Conservation (phyloP, 345 rosid genomes). For the Passiflora organensis region DNA sequence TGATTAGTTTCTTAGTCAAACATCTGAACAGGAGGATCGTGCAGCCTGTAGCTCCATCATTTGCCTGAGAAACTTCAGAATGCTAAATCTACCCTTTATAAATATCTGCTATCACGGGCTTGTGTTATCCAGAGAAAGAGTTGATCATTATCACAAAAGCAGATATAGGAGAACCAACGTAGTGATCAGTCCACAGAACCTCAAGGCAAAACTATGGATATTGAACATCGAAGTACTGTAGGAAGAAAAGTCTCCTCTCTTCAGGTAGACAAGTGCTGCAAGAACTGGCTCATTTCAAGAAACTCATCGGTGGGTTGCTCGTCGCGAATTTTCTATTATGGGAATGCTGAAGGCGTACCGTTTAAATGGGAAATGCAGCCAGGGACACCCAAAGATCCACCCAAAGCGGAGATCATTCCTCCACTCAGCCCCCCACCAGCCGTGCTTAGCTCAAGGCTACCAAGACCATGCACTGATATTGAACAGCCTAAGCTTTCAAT, state of each 20-base stretch:
- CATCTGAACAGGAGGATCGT: slow-evolving; percentile 19
- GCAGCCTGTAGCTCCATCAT: slow-evolving; percentile 21
- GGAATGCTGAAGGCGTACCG: slow-evolving; percentile 32
- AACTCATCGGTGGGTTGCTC: slow-evolving; percentile 29
- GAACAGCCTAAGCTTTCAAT: slow-evolving; percentile 24
- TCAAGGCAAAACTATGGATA: slow-evolving; percentile 25
- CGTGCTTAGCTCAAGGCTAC: slow-evolving; percentile 39
- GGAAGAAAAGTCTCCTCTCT: slow-evolving; percentile 28
- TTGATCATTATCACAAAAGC: not conserved
- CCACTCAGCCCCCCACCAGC: slow-evolving; percentile 64
- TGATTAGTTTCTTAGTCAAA: not conserved
- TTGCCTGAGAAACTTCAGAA: slow-evolving; percentile 22
- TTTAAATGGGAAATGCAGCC: slow-evolving; percentile 26
- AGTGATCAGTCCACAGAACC: no score
- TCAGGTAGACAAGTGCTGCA: slow-evolving; percentile 31
- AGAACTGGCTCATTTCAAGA: slow-evolving; percentile 32
- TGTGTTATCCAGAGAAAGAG: not conserved
- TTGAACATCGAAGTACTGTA: slow-evolving; percentile 4
- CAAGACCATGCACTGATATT: slow-evolving; percentile 43
- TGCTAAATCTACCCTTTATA: not conserved
- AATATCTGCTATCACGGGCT: not conserved
- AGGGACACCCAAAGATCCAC: slow-evolving; percentile 15
- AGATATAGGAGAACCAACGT: no score
- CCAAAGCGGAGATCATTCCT: slow-evolving; percentile 10
- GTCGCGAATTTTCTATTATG: slow-evolving; percentile 15